Evolutionary conservation across 768 basidiomycete species (phyloP), one percentile per base, ranked within the genome.

Genomic region (Leccinum arenicola): DNA sequence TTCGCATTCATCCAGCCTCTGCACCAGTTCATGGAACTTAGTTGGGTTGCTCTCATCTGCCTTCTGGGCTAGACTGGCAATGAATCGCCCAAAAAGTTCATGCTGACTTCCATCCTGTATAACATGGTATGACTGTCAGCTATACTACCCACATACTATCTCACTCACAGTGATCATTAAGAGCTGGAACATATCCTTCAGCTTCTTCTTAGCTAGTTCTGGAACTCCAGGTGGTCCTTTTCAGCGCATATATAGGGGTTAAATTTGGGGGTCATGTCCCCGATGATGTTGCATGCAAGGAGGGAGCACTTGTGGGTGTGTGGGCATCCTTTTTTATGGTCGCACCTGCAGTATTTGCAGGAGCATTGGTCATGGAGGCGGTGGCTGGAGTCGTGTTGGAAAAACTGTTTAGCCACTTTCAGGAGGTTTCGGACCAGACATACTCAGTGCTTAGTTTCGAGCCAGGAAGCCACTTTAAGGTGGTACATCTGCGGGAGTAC

Each of bases 131-230:
- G 10, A 48, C 11, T 4, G 12, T 48, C 8, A 11, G 8, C n/a
- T 17, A 40, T 14, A n/a, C n/a, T 40, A 6, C 14, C 14, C 14
- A 40, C 17, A 43, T 17, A 9, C 15, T 15, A 48, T 48, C n/a
- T 50, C 15, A 29, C 59, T 56, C 17, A 15, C 55, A 23, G 17
- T 61, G 29, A 61, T 45, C 54, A 63, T 61, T 1, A 25, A 58
- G 15, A 54, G 31, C 48, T 58, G 31, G 8, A 61, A 64, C 57
- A 64, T 64, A 50, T 61, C 60, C 48, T 64, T 61, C 3, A 61
- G 48, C 25, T 53, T 56, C 31, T 11, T 14, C 23, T 61, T 33
- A 21, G 7, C 19, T 6, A 57, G 17, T 21, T 51, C 50, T 35
- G 52, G 59, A 51, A 61, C 21, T 0, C 53, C 59, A 19, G 48